A percentile compares a stretch with the other conserved stretches of the same genome.
phyloP scores from a whole-genome alignment of 768 basidiomycete genomes.

The Neoboletus brunneissimus region DNA sequence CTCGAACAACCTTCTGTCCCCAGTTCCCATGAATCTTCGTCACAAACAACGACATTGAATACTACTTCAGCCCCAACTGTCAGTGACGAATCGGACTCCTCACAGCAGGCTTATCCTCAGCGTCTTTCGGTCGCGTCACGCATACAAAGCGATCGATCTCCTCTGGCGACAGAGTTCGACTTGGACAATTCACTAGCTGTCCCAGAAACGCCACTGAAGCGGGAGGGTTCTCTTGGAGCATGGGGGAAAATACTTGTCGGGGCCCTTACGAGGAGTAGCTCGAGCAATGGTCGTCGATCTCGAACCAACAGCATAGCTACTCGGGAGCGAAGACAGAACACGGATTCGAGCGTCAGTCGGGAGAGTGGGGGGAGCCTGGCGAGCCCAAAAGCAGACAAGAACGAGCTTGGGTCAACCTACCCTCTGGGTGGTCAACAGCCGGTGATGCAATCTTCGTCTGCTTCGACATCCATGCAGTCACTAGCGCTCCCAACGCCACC shows the following conservation, averaged over 20 bases:
- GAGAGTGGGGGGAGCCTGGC: constrained; percentile 74
- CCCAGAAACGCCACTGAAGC: constrained; percentile 50
- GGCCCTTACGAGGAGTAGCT: constrained; percentile 62
- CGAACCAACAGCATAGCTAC: constrained; percentile 73
- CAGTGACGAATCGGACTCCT: constrained; percentile 50
- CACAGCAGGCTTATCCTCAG: constrained; percentile 51
- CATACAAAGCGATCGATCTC: constrained; percentile 59
- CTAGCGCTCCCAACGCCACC: constrained; percentile 53
- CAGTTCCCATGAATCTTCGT: constrained; percentile 49
- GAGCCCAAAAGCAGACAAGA: constrained; percentile 58
- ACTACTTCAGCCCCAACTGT: constrained; percentile 38
- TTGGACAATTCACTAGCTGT: constrained; percentile 46
- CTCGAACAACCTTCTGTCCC: constrained; percentile 46
- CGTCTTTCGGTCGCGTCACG: constrained; percentile 63
- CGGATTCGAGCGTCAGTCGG: constrained; percentile 69
- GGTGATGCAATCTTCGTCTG: constrained; percentile 60
- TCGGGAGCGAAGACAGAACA: constrained; percentile 64
- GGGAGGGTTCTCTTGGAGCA: constrained; percentile 53
- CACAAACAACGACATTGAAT: constrained; percentile 44
- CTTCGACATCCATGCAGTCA: constrained; percentile 61
- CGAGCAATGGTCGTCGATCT: constrained; percentile 69
- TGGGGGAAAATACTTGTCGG: constrained; percentile 71
- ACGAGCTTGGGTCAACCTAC: constrained; percentile 36
- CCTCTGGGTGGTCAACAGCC: constrained; percentile 51
- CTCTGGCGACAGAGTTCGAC: constrained; percentile 46